A percentile compares a stretch with the other conserved stretches of the same genome.
These are phyloP conservation scores for Rhodotorula sp. DNA, from an alignment of 1,284 basidiomycete genomes.

Conservation along the genomic window DNA sequence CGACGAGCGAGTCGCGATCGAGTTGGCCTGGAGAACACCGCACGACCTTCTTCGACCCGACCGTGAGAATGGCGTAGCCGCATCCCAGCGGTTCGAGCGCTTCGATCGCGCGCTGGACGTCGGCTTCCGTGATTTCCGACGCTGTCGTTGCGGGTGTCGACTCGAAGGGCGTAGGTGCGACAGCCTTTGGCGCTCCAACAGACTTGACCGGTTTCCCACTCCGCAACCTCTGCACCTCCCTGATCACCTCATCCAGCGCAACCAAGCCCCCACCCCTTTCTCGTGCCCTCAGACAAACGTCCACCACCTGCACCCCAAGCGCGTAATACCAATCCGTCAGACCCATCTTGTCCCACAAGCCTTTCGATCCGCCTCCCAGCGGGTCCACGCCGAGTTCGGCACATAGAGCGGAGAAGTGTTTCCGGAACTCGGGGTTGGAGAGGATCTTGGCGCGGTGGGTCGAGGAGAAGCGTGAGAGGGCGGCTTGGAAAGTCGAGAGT, in stretches of 20 bases:
- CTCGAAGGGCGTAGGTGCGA: neutral
- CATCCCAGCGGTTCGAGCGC: constrained; percentile 81
- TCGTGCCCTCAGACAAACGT: constrained; percentile 87
- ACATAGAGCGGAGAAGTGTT: constrained; percentile 96
- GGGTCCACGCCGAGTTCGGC: constrained; percentile 92
- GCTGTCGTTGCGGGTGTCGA: constrained; percentile 1
- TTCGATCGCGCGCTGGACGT: constrained; percentile 80
- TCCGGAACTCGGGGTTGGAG: constrained; percentile 80
- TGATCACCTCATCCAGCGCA: constrained; percentile 78
- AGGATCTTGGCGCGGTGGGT: constrained; percentile 82
- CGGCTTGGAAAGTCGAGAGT: constrained; percentile 76
- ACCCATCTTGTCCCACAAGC: constrained; percentile 75
- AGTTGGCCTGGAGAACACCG: constrained; percentile 50
- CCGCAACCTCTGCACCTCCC: constrained; percentile 72
- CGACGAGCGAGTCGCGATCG: constrained; percentile 49
- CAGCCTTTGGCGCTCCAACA: constrained; percentile 21
- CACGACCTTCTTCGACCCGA: constrained; percentile 51
- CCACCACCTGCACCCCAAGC: constrained; percentile 93
- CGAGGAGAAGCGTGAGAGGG: constrained; percentile 76
- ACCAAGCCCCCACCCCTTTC: constrained; percentile 89
- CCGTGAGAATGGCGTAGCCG: constrained; percentile 78
- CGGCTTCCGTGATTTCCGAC: constrained; percentile 66
- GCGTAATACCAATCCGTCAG: constrained; percentile 95
- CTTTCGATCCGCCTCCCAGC: constrained; percentile 65
- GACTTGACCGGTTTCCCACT: constrained; percentile 46